Evolutionary conservation across 352 stramenopile species (phyloP).

Genomic region (Phytopythium vexans): DNA sequence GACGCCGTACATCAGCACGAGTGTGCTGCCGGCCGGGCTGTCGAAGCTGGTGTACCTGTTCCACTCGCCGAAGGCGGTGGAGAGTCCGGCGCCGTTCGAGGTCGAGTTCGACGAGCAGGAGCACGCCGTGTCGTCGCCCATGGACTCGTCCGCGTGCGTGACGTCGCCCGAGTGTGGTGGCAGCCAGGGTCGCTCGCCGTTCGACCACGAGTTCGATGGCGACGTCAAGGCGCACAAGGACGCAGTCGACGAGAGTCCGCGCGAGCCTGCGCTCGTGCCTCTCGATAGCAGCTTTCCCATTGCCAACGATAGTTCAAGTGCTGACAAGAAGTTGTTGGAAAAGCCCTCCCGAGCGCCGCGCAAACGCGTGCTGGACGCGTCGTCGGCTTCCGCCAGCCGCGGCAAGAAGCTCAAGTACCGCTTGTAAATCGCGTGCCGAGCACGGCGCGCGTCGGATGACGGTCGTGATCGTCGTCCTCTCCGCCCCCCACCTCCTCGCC

Average conservation of each 20-base stretch:
- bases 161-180: constrained; percentile 72
- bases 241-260: constrained; percentile 45
- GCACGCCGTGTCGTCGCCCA: constrained; percentile 45
- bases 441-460: constrained; percentile 14
- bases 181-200: constrained; percentile 64
- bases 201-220: constrained; percentile 74
- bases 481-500: neutral
- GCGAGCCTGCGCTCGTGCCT: constrained; percentile 40
- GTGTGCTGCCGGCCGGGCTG: constrained; percentile 64
- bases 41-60: constrained; percentile 77
- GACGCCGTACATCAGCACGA: constrained; percentile 72
- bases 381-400: constrained; percentile 27
- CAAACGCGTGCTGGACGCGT: constrained; percentile 42
- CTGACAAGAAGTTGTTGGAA: constrained; percentile 61
- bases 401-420: constrained; percentile 63
- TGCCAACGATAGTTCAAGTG: constrained; percentile 75
- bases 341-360: constrained; percentile 27
- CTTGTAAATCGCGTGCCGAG: constrained; percentile 37
- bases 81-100: constrained; percentile 50
- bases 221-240: constrained; percentile 53
- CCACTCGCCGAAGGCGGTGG: constrained; percentile 48
- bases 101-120: constrained; percentile 44
- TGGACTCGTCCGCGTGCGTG: constrained; percentile 67
- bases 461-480: constrained; percentile 11
- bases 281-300: constrained; percentile 45